Percentiles rank a stretch among this genome's conserved stretches.
Conservation (phyloP, 2,329 filamentous ascomycete genomes). For the Aspergillus terreus region DNA sequence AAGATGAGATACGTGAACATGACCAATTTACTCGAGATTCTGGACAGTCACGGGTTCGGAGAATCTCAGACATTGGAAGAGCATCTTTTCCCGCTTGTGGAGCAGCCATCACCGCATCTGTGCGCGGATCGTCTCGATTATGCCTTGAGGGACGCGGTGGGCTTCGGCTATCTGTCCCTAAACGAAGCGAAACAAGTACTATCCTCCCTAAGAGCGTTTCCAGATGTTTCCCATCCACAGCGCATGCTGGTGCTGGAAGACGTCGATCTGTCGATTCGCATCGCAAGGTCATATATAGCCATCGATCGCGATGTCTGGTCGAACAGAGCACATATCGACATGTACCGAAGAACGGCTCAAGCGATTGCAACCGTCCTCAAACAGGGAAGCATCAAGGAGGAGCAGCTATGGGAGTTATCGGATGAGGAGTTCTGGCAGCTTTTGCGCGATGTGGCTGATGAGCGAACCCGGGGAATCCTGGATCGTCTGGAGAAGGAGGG, state of each 20-base stretch:
- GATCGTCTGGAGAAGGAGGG: too few relatives aligned
- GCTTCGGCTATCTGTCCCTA: slow-evolving; percentile 28
- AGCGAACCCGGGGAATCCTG: not conserved
- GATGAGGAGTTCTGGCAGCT: slow-evolving; percentile 35
- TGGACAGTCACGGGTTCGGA: slow-evolving; percentile 28
- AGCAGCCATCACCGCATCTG: slow-evolving; percentile 35
- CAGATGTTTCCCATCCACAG: slow-evolving; percentile 17
- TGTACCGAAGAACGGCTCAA: slow-evolving; percentile 31
- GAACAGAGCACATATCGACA: slow-evolving; percentile 33
- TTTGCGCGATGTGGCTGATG: slow-evolving; percentile 20
- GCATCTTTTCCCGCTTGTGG: slow-evolving; percentile 37
- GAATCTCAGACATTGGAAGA: slow-evolving; percentile 31
- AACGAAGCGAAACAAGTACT: slow-evolving; percentile 27
- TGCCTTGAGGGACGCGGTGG: slow-evolving; percentile 34
- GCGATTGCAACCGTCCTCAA: slow-evolving; percentile 29
- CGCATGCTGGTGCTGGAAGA: slow-evolving; percentile 33
- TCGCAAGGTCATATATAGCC: slow-evolving; percentile 32
- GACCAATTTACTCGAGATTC: slow-evolving; percentile 32
- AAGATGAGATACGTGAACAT: slow-evolving; percentile 35
- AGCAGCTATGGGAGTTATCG: slow-evolving; percentile 31
- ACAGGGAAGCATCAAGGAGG: slow-evolving; percentile 22
- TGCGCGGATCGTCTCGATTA: slow-evolving; percentile 43
- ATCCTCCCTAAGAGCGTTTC: slow-evolving; percentile 26
- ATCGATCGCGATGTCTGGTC: slow-evolving; percentile 38
- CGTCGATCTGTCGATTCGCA: slow-evolving; percentile 23